These are phyloP conservation scores for Diplodia scrobiculata DNA, from an alignment of 2,329 filamentous ascomycete species.

Conservation along the genomic window DNA sequence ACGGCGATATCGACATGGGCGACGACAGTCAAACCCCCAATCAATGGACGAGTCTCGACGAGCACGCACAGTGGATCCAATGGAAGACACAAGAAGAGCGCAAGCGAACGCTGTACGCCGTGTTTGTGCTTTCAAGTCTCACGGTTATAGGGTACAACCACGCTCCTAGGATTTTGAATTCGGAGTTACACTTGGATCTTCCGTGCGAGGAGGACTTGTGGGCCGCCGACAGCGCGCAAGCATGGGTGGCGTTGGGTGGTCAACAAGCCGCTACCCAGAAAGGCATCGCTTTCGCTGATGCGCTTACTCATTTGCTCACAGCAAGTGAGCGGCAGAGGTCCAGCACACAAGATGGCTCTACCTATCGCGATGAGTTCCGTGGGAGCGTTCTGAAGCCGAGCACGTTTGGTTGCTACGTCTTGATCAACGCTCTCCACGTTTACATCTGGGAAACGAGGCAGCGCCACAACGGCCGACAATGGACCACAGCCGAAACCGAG, in stretches of 20 bases:
- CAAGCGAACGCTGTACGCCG: slow-evolving; percentile 86
- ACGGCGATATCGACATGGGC: slow-evolving; percentile 58
- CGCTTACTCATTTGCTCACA: slow-evolving; percentile 76
- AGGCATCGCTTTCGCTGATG: slow-evolving; percentile 75
- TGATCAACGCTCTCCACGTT: slow-evolving; percentile 94
- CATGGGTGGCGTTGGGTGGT: slow-evolving; percentile 78
- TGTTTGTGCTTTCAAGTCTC: slow-evolving; percentile 89
- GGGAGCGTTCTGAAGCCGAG: slow-evolving; percentile 74
- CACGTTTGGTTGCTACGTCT: slow-evolving; percentile 84
- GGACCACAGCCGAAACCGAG: slow-evolving; percentile 90
- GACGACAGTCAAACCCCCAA: slow-evolving; percentile 45
- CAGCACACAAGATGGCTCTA: background rate
- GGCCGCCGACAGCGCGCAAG: slow-evolving; percentile 77
- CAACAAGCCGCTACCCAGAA: slow-evolving; percentile 68
- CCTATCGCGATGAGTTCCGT: slow-evolving; percentile 50
- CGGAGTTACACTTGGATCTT: slow-evolving; percentile 83
- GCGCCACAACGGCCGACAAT: slow-evolving; percentile 80
- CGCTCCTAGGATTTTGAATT: slow-evolving; percentile 86
- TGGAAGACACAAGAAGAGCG: slow-evolving; percentile 90
- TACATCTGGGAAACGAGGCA: slow-evolving; percentile 98
- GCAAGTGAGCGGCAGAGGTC: slow-evolving; percentile 66
- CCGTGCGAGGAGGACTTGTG: slow-evolving; percentile 94
- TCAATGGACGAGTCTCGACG: slow-evolving; percentile 44
- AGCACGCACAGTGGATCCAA: slow-evolving; percentile 77
- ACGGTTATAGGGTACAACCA: slow-evolving; percentile 93